Conservation (phyloP, 164 flowering plant genomes). For the Magnolia kwangsiensis region DNA sequence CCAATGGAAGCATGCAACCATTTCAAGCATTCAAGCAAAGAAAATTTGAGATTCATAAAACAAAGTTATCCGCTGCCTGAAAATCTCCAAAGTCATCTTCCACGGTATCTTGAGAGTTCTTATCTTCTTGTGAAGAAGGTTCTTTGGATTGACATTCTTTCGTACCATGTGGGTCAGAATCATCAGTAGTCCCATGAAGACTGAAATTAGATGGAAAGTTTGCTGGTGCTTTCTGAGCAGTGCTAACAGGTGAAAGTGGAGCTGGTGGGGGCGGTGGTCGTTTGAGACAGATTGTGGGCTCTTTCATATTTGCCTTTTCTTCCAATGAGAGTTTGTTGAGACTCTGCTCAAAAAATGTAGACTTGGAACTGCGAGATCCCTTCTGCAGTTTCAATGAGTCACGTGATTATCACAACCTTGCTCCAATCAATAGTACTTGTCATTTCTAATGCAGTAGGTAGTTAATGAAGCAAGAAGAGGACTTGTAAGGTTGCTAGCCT, state of each 20-base stretch:
- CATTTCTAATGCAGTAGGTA: not conserved
- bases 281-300: slow-evolving; percentile 39
- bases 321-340: slow-evolving; percentile 54
- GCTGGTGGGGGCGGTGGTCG: slow-evolving; percentile 83
- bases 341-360: slow-evolving; percentile 59
- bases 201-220: slow-evolving; percentile 27
- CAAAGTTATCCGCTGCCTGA: slow-evolving; percentile 61
- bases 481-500: no score
- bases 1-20: slow-evolving; percentile 9
- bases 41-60: slow-evolving; percentile 29
- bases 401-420: not conserved
- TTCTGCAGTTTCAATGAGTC: slow-evolving; percentile 31
- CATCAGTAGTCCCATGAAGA: slow-evolving; percentile 26
- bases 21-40: not conserved
- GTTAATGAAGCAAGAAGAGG: no score
- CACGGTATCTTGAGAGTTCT: slow-evolving; percentile 34
- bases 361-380: slow-evolving; percentile 35
- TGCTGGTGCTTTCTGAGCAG: slow-evolving; percentile 32
- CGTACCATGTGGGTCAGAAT: slow-evolving; percentile 12
- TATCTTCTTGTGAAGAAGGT: slow-evolving; percentile 21
- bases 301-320: slow-evolving; percentile 45
- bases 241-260: slow-evolving; percentile 53
- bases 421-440: not conserved
- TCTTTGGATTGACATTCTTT: slow-evolving; percentile 26
- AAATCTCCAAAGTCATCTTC: slow-evolving; percentile 98